These are phyloP conservation scores for Megacollybia marginata DNA, from an alignment of 768 basidiomycete species.

Conservation along the genomic window DNA sequence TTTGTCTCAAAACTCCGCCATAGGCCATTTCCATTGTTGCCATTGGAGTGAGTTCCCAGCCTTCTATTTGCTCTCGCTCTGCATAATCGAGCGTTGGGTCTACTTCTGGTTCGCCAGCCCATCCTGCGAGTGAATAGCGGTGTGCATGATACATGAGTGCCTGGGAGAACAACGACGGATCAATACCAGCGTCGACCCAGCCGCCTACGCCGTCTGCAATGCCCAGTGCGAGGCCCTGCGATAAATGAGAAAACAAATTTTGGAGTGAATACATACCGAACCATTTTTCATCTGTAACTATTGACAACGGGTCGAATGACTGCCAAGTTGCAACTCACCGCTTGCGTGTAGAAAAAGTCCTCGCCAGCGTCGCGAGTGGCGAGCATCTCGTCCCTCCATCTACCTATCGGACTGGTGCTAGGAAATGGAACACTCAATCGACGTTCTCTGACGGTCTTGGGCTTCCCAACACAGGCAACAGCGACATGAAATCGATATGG, in stretches of 20 bases:
- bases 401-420: constrained; percentile 46
- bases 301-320: neutral
- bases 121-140: constrained; percentile 61
- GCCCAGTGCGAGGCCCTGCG: constrained; percentile 70
- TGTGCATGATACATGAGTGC: constrained; percentile 84
- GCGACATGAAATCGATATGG: neutral
- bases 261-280: constrained; percentile 54
- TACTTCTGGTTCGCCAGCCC: constrained; percentile 80
- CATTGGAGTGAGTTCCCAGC: constrained; percentile 69
- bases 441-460: constrained; percentile 26
- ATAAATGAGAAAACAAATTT: constrained; percentile 18
- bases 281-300: constrained; percentile 59
- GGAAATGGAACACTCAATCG: constrained; percentile 43
- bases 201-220: constrained; percentile 93
- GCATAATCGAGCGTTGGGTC: constrained; percentile 73
- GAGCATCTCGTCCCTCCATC: constrained; percentile 65
- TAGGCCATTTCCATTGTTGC: constrained; percentile 71
- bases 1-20: constrained; percentile 62
- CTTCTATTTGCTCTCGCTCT: constrained; percentile 55
- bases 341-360: constrained; percentile 61
- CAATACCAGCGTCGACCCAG: constrained; percentile 78
- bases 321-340: constrained; percentile 35
- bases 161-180: constrained; percentile 88
- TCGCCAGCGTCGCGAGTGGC: constrained; percentile 47
- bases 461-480: constrained; percentile 60